Conservation (phyloP, 73 alveolate genomes). For the Blepharisma japonicum region DNA sequence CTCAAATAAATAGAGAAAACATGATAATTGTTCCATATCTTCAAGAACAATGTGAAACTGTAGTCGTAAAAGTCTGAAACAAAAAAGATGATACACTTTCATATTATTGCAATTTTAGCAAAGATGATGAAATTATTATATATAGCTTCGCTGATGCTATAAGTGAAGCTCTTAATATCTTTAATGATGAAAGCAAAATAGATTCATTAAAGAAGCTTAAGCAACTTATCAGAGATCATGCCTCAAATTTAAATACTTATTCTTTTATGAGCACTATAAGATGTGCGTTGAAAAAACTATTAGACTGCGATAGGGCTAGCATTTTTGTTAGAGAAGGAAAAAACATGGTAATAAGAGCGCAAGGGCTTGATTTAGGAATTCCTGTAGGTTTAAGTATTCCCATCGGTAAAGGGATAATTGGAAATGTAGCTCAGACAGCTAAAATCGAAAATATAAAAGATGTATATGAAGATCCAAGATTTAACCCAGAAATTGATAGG, state of each 20-base stretch:
- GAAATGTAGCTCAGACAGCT: constrained; percentile 26
- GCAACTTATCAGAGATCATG: not conserved
- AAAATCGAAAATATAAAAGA: not conserved
- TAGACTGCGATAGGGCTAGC: constrained; percentile 26
- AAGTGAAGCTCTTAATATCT: not conserved
- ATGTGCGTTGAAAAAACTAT: not conserved
- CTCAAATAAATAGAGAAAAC: not conserved
- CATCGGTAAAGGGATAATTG: constrained; percentile 35
- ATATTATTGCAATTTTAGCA: not conserved
- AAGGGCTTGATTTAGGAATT: not conserved
- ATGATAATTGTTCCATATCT: not conserved
- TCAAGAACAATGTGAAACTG: not conserved
- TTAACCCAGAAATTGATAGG: constrained; percentile 5
- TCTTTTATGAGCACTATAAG: not conserved
- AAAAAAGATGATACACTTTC: not conserved
- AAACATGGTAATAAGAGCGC: not conserved
- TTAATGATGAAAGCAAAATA: not conserved
- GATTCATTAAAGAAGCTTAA: not conserved
- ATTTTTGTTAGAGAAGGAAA: constrained; percentile 13
- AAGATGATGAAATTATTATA: not conserved
- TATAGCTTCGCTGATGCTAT: not conserved
- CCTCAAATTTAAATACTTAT: not conserved
- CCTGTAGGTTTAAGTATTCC: constrained; percentile 46
- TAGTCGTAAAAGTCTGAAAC: not conserved
- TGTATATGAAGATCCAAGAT: constrained; percentile 25